A percentile compares a stretch with the other conserved stretches of the same genome.
Conservation (phyloP, 441 rosid genomes). For the Erodium trifolium region DNA sequence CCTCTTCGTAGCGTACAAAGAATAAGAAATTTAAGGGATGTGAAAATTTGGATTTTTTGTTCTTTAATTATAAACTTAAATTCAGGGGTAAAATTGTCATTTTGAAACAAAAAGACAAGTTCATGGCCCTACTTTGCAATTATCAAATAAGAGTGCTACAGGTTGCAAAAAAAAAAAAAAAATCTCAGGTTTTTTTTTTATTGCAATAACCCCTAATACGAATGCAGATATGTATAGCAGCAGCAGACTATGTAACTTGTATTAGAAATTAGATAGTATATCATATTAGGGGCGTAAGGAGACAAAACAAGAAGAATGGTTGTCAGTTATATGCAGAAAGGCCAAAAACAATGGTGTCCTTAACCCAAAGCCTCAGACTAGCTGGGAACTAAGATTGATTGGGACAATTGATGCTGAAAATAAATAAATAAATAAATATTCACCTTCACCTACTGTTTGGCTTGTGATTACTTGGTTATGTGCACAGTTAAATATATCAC, state of each 20-base stretch:
- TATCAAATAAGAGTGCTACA: no score
- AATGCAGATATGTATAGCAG: neutral
- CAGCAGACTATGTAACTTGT: neutral
- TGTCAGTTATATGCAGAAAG: neutral
- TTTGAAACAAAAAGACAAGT: no score
- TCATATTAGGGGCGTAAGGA: neutral
- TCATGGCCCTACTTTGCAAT: no score
- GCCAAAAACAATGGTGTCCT: neutral
- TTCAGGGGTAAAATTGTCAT: no score
- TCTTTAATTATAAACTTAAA: no score
- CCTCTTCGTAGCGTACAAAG: no score
- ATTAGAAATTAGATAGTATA: neutral
- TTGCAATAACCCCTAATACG: neutral
- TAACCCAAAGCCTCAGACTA: neutral
- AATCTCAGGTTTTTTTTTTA: no score
- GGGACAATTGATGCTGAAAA: neutral
- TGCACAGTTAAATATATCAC: neutral
- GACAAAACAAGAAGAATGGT: neutral
- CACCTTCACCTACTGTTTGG: neutral
- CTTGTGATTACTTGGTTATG: neutral
- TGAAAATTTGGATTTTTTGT: no score
- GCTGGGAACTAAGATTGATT: neutral
- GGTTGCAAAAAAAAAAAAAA: no score
- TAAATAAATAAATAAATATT: neutral
- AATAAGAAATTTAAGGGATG: no score